Base-by-base conservation (phyloP, 305 asterid species). In the Solanum aculeatissimum region DNA sequence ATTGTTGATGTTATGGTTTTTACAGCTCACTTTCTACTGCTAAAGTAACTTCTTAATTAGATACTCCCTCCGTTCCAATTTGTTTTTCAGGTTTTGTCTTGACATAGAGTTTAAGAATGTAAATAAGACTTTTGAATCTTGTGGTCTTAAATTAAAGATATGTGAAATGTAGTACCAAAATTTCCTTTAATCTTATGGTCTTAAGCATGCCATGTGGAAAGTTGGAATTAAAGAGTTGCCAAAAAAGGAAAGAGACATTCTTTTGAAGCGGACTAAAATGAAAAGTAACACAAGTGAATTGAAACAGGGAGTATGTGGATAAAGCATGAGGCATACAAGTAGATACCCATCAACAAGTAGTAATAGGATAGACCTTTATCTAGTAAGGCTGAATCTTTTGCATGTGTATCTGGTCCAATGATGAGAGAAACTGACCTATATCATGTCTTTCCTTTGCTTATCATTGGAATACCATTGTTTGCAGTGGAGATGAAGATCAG, bases 401-500 rank as follows among this genome's bases (percentile, higher is more conserved):
- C 81, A 83, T 58, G 62, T 80, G 62, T 63, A 45, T 32, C 23
- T 32, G 51, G 63, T 68, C 51, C 77, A 53, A 51, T 23, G 25
- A 77, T 51, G 82, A 12, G 11, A 47, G 27, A 77, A 77, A 77
- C 45, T 29, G 82, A 77, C 82, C 42, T 51, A 49, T 77, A 12
- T 71, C 55, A 71, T 43, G 80, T 9, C 12, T 14, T 72, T 72
- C 80, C 54, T 38, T 7, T 72, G 21, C 57, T 86, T 12, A 79
- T 88, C 51, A 42, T 89, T 54, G 75, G 55, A 57, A 68, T 25
- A 51, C 47, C 65, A 77, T 51, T 51, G 25, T 85, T 80, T 87
- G 85, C 91, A 97, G 99, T 85, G 99, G 99, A 47, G 99, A 97
- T 81, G 99, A 97, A 90, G 99, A 97, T 89, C 99, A 97, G 90